Evolutionary conservation across 768 basidiomycete species (phyloP).

Genomic region (Rhodotorula kratochvilovae): DNA sequence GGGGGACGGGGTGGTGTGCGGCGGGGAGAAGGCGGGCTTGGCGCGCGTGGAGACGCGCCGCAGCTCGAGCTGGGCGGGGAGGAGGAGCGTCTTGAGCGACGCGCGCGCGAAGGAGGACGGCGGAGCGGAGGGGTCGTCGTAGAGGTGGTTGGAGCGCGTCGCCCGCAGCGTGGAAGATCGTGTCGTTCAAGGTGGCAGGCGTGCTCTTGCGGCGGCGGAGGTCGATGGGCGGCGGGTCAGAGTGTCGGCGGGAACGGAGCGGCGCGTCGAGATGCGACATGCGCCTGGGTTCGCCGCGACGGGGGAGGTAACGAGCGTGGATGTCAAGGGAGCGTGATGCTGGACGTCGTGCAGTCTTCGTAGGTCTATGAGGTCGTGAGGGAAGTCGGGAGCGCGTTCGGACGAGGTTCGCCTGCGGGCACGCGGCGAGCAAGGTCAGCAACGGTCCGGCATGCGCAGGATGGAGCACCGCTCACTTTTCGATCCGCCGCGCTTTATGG

Average conservation of each 20-base stretch:
- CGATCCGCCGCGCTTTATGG: neutral
- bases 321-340: neutral
- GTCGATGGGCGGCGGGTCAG: conserved; percentile 5
- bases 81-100: neutral
- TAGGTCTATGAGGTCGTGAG: neutral
- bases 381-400: neutral
- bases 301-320: neutral
- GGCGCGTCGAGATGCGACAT: conserved; percentile 34
- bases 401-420: neutral
- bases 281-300: neutral
- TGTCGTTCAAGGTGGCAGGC: neutral
- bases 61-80: conserved; percentile 4
- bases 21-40: neutral
- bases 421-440: neutral
- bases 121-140: no score
- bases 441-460: neutral
- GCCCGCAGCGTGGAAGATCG: neutral
- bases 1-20: rapidly evolving
- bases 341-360: neutral
- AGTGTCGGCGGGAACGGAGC: conserved; percentile 19
- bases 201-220: neutral
- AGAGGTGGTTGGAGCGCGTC: neutral
- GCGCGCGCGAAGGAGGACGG: neutral
- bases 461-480: neutral
- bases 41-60: neutral